phyloP scores from a whole-genome alignment of 192 early-diverging fungal species.

The Podila horticola region DNA sequence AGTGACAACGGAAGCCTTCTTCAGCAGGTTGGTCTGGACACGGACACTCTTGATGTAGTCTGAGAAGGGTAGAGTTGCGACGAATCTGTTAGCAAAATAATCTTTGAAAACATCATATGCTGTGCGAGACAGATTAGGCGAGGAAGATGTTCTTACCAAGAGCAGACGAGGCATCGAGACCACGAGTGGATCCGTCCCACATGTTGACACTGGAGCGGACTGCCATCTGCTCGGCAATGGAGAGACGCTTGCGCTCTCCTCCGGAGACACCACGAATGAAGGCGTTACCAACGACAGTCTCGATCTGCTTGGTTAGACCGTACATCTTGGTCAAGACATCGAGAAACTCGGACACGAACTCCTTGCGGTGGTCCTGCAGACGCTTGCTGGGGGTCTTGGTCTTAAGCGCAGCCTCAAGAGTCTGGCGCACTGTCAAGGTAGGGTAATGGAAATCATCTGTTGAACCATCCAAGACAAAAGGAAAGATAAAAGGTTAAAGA shows the following conservation, averaged over 20 bases:
- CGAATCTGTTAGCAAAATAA: slow-evolving; percentile 48
- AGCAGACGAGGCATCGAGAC: slow-evolving; percentile 73
- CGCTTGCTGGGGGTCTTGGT: slow-evolving; percentile 73
- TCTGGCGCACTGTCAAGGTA: slow-evolving; percentile 82
- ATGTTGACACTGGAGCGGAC: slow-evolving; percentile 62
- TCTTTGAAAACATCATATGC: neutral
- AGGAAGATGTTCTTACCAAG: slow-evolving; percentile 71
- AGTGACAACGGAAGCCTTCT: slow-evolving; percentile 71
- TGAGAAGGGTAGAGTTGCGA: slow-evolving; percentile 36
- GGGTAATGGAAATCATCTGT: slow-evolving; percentile 80
- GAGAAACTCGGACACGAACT: slow-evolving; percentile 61
- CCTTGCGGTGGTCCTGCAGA: slow-evolving; percentile 56
- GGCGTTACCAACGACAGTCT: slow-evolving; percentile 80
- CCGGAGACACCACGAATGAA: slow-evolving; percentile 84
- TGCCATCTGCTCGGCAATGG: slow-evolving; percentile 81
- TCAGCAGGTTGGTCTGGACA: slow-evolving; percentile 56
- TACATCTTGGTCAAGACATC: slow-evolving; percentile 69
- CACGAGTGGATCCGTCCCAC: slow-evolving; percentile 78
- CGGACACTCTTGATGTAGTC: slow-evolving; percentile 1
- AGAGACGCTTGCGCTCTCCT: slow-evolving; percentile 82
- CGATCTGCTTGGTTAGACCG: slow-evolving; percentile 69
- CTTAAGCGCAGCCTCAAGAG: slow-evolving; percentile 79
- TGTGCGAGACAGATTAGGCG: slow-evolving; percentile 13
- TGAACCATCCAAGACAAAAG: neutral
- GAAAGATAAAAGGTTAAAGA: neutral